Conservation (phyloP, 2,329 filamentous ascomycete genomes). For the Elsinoe perseae region DNA sequence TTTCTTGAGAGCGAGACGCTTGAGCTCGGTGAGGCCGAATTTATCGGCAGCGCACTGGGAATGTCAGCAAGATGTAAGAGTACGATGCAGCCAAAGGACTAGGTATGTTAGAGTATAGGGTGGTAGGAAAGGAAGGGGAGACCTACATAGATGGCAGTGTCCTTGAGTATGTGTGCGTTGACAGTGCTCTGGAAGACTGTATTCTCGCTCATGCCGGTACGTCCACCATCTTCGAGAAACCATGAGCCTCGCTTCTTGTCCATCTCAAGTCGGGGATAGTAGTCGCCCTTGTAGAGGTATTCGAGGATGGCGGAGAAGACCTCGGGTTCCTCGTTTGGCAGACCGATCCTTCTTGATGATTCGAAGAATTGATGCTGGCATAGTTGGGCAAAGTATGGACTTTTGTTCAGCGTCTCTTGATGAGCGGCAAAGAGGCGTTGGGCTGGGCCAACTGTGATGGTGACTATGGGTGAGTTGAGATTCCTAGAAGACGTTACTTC, state of each 20-base stretch:
- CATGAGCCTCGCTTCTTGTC: conserved; percentile 74
- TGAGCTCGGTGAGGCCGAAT: conserved; percentile 76
- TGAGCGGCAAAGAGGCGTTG: conserved; percentile 84
- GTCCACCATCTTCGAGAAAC: conserved; percentile 59
- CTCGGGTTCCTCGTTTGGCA: conserved; percentile 81
- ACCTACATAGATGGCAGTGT: conserved; percentile 72
- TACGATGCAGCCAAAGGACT: conserved; percentile 3
- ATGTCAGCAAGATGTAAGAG: conserved; percentile 2
- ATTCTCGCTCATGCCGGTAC: conserved; percentile 47
- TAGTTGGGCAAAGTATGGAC: conserved; percentile 67
- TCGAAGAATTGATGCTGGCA: conserved; percentile 58
- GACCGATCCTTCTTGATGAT: conserved; percentile 61
- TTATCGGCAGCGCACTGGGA: conserved; percentile 66
- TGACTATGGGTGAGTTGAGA: conserved; percentile 68
- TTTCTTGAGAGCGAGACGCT: conserved; percentile 76
- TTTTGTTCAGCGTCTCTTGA: conserved; percentile 71
- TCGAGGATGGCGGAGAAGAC: conserved; percentile 86
- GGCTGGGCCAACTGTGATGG: conserved; percentile 62
- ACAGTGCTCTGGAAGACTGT: conserved; percentile 61
- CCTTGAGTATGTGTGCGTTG: conserved; percentile 67
- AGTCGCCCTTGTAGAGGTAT: conserved; percentile 90
- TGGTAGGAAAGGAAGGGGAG: background rate
- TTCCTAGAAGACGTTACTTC: conserved; percentile 19
- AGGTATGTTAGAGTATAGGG: background rate
- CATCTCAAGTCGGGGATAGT: conserved; percentile 74